A percentile compares a stretch with the other conserved stretches of the same genome.
phyloP scores from a whole-genome alignment of 371 early-diverging fungal species.

The Capniomyces stellatus region DNA sequence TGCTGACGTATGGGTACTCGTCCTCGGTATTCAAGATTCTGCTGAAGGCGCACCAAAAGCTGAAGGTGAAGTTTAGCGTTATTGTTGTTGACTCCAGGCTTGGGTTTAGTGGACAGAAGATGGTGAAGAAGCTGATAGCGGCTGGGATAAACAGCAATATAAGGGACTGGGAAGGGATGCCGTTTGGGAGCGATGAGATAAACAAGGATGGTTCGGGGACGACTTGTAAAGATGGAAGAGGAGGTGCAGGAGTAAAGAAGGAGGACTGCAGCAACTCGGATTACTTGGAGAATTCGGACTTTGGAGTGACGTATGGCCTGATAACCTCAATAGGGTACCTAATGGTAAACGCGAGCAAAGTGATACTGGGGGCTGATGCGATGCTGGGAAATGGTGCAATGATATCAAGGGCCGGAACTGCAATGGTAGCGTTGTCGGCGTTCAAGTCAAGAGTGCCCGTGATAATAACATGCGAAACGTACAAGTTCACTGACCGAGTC shows the following conservation, averaged over 20 bases:
- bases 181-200: background rate
- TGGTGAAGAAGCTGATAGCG: slow-evolving; percentile 16
- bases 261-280: background rate
- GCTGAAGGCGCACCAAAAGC: slow-evolving; percentile 35
- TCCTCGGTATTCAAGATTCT: slow-evolving; percentile 65
- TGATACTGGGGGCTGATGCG: slow-evolving; percentile 84
- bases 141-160: slow-evolving; percentile 12
- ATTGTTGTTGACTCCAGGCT: slow-evolving; percentile 90
- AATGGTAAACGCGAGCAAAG: slow-evolving; percentile 75
- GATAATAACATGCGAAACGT: slow-evolving; percentile 88
- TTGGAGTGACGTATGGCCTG: slow-evolving; percentile 17
- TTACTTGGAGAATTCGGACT: background rate
- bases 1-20: slow-evolving; percentile 78
- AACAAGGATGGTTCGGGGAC: too few relatives aligned
- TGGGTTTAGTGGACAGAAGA: slow-evolving; percentile 52
- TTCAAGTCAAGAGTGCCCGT: slow-evolving; percentile 77
- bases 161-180: background rate
- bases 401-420: slow-evolving; percentile 80
- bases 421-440: slow-evolving; percentile 82
- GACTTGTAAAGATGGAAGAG: too few relatives aligned
- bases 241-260: background rate
- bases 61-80: slow-evolving; percentile 49
- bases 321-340: slow-evolving; percentile 42
- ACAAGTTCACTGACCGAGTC: slow-evolving; percentile 85
- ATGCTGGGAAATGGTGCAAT: slow-evolving; percentile 84